These are phyloP conservation scores for Myxozyma neglecta DNA, from an alignment of 805 yeast genomes.

Conservation along the genomic window DNA sequence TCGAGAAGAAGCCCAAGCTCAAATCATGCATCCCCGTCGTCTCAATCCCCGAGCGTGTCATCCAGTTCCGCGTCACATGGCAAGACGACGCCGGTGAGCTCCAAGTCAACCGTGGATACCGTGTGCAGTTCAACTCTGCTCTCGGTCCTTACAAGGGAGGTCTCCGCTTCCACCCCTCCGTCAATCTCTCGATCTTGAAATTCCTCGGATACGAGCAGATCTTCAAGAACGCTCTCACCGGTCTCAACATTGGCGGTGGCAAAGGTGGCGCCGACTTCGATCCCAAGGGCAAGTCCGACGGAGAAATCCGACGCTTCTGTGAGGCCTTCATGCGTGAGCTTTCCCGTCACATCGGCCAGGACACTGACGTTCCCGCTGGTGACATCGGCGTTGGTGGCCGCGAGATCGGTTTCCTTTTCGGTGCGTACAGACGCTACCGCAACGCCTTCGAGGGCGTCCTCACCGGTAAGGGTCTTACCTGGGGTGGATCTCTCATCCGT, in stretches of 20 bases:
- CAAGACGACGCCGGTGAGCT: slow-evolving; percentile 90
- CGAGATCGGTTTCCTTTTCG: slow-evolving; percentile 91
- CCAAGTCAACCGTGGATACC: slow-evolving; percentile 95
- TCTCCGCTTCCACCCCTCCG: slow-evolving; percentile 95
- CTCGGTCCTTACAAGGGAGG: slow-evolving; percentile 99
- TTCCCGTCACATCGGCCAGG: slow-evolving; percentile 93
- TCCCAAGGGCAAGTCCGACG: slow-evolving; percentile 91
- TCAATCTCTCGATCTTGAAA: slow-evolving; percentile 90
- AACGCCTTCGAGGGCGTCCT: slow-evolving; percentile 96
- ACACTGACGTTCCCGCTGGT: slow-evolving; percentile 99
- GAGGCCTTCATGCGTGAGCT: slow-evolving; percentile 93
- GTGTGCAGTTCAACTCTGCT: slow-evolving; percentile 98
- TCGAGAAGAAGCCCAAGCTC: slow-evolving; percentile 85
- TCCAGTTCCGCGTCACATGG: slow-evolving; percentile 98
- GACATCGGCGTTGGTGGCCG: slow-evolving; percentile 98
- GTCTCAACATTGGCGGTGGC: slow-evolving; percentile 98
- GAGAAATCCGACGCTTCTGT: slow-evolving; percentile 96
- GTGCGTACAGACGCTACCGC: slow-evolving; percentile 90
- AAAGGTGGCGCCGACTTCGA: slow-evolving; percentile 98
- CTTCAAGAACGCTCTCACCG: slow-evolving; percentile 97
- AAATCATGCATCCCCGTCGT: slow-evolving; percentile 85
- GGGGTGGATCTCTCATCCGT: slow-evolving; percentile 99
- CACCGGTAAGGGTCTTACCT: slow-evolving; percentile 95
- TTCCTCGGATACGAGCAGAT: slow-evolving; percentile 98
- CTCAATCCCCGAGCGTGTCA: slow-evolving; percentile 91